These are phyloP conservation scores for Pyrenophora teres DNA, from an alignment of 2,329 filamentous ascomycete genomes.

Conservation along the genomic window DNA sequence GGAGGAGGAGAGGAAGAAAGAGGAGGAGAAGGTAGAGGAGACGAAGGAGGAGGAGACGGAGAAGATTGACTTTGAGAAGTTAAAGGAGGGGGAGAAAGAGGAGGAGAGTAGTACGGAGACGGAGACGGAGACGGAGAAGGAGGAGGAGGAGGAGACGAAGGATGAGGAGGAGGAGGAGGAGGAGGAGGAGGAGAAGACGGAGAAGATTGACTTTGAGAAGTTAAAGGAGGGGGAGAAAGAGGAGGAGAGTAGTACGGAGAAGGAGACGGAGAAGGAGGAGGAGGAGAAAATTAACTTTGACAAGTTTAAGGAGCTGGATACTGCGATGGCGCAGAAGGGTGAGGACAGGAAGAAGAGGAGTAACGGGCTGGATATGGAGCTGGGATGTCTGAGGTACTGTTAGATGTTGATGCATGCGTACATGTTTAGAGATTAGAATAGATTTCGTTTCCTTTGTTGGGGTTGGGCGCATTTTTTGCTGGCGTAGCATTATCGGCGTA, in stretches of 20 bases:
- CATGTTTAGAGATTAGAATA: too few species aligned
- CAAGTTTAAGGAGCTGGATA: conserved; percentile 3
- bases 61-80: conserved; percentile 12
- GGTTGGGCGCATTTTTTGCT: too few species aligned
- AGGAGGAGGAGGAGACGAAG: conserved; percentile 8
- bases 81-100: conserved; percentile 6
- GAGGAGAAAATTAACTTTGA: conserved; percentile 14
- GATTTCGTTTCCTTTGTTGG: too few species aligned
- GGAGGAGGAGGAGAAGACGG: background rate
- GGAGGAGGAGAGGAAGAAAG: conserved; percentile 13
- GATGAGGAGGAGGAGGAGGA: conserved; percentile 7
- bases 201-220: conserved; percentile 14
- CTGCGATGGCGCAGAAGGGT: background rate
- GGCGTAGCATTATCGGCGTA: too few species aligned
- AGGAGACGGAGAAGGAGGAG: conserved; percentile 10
- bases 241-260: background rate
- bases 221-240: conserved; percentile 7
- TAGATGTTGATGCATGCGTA: background rate
- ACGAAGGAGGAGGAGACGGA: conserved; percentile 17
- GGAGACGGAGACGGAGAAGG: background rate
- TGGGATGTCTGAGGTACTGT: conserved; percentile 6
- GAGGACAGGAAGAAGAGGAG: background rate
- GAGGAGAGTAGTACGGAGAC: background rate
- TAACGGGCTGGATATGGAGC: background rate
- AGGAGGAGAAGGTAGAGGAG: conserved; percentile 9